Evolutionary conservation across 2,329 filamentous ascomycete genomes (phyloP), one percentile per base, ranked within the genome.

Genomic region (Tetracladium maxilliforme): DNA sequence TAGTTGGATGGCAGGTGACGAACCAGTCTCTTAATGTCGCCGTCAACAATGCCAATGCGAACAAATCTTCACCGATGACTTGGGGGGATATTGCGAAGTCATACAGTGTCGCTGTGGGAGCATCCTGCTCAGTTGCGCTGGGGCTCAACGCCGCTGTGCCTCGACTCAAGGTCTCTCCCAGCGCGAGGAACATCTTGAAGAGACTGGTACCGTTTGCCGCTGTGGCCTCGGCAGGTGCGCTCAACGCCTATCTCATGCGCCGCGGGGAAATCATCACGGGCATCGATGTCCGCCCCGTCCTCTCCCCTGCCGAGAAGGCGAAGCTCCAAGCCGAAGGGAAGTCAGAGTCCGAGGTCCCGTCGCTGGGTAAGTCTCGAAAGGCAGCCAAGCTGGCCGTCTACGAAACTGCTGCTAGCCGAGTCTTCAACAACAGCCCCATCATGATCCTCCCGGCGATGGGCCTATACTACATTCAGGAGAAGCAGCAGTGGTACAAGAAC

Each of bases 11-110:
- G 90, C 90, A 98, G 56, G 71, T 94, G 30, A 71, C 80, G 38
- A 98, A 98, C 55, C 90, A 98, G 58, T 94, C 86, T 9, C 75
- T 98, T 41, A 98, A 98, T 49, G 90, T 98, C 15, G 87, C 83
- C 38, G 87, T 98, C 64, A 98, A 98, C 65, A 84, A 73, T 48
- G 81, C 87, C 45, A 98, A 98, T 51, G 83, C 87, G 34, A 98
- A 98, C 67, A 98, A 98, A 53, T 93, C 84, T 19, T 86, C 83
- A 4, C 83, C 87, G 2, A 67, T 95, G 34, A 79, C 80, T 12
- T 77, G 71, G 30, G 69, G 70, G 13, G 80, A 82, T 38, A 74
- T 98, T 33, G 68, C 76, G 33, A 75, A 93, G 52, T 94, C 84
- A 25, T 98, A 95, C 61, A 69, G 79, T 46, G 65, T 93, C 32